A percentile compares a stretch with the other conserved stretches of the same genome.
phyloP scores from a whole-genome alignment of 768 basidiomycete genomes.

The Austroboletus eburneus region DNA sequence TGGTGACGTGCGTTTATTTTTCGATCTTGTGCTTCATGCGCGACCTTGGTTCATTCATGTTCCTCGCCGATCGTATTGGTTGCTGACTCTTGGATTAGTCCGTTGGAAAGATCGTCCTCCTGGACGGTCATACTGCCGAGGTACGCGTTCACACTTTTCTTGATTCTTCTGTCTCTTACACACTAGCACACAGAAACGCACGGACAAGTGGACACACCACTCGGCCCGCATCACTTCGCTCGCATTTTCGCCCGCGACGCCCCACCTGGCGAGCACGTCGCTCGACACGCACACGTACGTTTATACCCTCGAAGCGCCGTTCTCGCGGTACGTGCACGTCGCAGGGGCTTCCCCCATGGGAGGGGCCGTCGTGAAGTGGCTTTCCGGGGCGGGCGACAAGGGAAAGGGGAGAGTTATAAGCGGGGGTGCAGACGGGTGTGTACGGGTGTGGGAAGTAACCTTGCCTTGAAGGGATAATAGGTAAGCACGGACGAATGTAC shows the following conservation, averaged over 20 bases:
- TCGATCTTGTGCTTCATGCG: background rate
- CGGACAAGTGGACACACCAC: conserved; percentile 84
- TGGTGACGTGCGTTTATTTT: conserved; percentile 66
- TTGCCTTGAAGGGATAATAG: background rate
- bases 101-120: conserved; percentile 75
- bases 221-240: conserved; percentile 76
- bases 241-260: conserved; percentile 38
- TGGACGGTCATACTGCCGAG: conserved; percentile 58
- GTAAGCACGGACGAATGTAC: too few relatives aligned
- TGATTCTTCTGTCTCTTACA: background rate
- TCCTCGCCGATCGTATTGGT: background rate
- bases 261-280: conserved; percentile 81
- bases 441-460: conserved; percentile 63
- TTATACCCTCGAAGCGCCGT: conserved; percentile 70
- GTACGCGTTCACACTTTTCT: conserved; percentile 31
- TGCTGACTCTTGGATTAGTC: conserved; percentile 42
- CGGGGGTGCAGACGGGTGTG: conserved; percentile 79
- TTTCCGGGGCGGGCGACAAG: conserved; percentile 24
- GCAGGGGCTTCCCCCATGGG: conserved; percentile 87
- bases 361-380: conserved; percentile 78
- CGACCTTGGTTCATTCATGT: background rate
- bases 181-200: conserved; percentile 45
- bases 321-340: conserved; percentile 67
- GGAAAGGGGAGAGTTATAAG: conserved; percentile 57
- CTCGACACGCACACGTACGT: conserved; percentile 92